phyloP scores from a whole-genome alignment of 331 rosid species.

The Cydonia oblonga region DNA sequence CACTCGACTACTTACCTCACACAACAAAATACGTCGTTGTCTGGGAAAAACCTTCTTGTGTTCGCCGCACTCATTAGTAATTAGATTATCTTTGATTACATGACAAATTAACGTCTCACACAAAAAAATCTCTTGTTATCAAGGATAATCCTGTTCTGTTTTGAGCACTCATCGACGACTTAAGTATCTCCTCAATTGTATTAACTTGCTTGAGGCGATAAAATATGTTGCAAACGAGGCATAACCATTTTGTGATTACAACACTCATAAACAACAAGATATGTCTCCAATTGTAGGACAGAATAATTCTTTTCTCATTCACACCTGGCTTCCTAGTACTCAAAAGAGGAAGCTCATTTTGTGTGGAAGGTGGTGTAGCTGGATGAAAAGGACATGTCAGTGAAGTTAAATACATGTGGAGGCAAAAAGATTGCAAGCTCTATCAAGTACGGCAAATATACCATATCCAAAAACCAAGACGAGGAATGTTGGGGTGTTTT shows the following conservation, averaged over 20 bases:
- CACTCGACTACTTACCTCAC: not conserved
- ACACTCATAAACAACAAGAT: not conserved
- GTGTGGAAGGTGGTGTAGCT: slow-evolving; percentile 11
- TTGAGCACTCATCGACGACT: too few species aligned
- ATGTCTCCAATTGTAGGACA: rapidly evolving
- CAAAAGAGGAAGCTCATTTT: not conserved
- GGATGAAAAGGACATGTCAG: slow-evolving; percentile 37
- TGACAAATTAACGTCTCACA: not conserved
- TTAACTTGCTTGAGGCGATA: not conserved
- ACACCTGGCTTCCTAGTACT: not conserved
- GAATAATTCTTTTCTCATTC: not conserved
- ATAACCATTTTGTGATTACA: not conserved
- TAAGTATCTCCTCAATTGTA: too few species aligned
- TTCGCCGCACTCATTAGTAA: not conserved
- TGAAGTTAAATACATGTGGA: slow-evolving; percentile 16
- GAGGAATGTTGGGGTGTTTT: slow-evolving; percentile 2
- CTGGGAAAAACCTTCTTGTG: not conserved
- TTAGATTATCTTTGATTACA: not conserved
- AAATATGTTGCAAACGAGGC: not conserved
- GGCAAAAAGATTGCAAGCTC: slow-evolving; percentile 14
- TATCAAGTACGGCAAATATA: not conserved
- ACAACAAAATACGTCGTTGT: not conserved
- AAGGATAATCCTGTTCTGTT: not conserved
- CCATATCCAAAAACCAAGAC: not conserved
- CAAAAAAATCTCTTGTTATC: not conserved